Conservation (phyloP, 2,329 filamentous ascomycete genomes). For the Diaporthe amygdali region DNA sequence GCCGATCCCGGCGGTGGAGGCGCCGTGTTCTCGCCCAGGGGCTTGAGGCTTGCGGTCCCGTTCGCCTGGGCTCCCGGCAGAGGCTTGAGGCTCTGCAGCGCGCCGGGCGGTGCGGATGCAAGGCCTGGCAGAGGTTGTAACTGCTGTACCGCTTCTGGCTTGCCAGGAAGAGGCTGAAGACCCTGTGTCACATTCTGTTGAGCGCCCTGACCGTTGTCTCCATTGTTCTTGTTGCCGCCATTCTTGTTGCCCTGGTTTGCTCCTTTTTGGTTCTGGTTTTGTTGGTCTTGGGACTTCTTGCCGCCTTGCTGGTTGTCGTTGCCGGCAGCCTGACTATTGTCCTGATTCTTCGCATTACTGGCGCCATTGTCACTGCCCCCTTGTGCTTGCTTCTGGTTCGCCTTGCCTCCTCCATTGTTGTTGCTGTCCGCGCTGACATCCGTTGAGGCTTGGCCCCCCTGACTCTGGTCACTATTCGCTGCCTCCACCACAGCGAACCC, state of each 20-base stretch:
- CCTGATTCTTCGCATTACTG: no score
- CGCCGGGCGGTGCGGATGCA: not conserved
- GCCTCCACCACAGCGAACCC: slow-evolving; percentile 30
- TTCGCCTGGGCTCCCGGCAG: not conserved
- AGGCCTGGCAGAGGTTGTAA: slow-evolving; percentile 20
- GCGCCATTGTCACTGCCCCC: not conserved
- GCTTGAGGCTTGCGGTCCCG: not conserved
- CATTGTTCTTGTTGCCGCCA: slow-evolving; percentile 9
- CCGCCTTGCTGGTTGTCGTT: not conserved
- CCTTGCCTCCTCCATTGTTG: not conserved
- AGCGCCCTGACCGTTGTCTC: not conserved
- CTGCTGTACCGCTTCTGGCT: not conserved
- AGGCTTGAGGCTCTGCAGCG: slow-evolving; percentile 7
- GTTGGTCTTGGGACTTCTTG: not conserved
- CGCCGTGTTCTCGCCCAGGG: not conserved
- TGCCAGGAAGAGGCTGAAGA: slow-evolving; percentile 22
- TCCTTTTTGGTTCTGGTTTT: slow-evolving; percentile 4
- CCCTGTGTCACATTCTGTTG: not conserved
- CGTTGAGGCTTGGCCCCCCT: not conserved
- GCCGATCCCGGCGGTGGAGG: not conserved
- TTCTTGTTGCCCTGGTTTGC: slow-evolving; percentile 16
- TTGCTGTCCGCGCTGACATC: slow-evolving; percentile 9
- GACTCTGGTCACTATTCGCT: slow-evolving; percentile 21
- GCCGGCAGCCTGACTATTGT: no score
- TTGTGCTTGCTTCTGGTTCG: slow-evolving; percentile 9